phyloP scores from a whole-genome alignment of 257 asterid genomes.

The Petunia axillaris region DNA sequence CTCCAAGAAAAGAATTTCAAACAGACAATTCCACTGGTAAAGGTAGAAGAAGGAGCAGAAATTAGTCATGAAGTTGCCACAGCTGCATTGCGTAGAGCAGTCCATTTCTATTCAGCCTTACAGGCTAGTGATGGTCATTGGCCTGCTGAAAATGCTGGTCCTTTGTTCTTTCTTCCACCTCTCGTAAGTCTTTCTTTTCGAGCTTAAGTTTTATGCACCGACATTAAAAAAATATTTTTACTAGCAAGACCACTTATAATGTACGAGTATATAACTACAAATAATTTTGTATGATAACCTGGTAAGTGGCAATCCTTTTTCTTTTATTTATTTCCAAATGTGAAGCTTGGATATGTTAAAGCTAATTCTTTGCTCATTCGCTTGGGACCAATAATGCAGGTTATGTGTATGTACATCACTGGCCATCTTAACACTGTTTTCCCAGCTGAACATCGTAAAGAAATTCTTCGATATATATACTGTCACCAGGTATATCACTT shows the following conservation, averaged over 20 bases:
- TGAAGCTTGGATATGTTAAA: background rate
- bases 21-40: slow-evolving; percentile 66
- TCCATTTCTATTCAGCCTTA: slow-evolving; percentile 70
- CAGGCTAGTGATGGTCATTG: slow-evolving; percentile 91
- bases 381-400: slow-evolving; percentile 44
- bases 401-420: slow-evolving; percentile 61
- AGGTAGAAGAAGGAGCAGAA: slow-evolving; percentile 72
- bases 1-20: slow-evolving; percentile 67
- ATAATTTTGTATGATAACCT: too few species aligned
- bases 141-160: slow-evolving; percentile 92
- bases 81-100: slow-evolving; percentile 60
- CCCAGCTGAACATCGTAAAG: slow-evolving; percentile 61
- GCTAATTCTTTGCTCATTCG: background rate
- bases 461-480: slow-evolving; percentile 69
- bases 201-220: background rate
- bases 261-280: too few species aligned
- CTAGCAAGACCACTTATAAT: too few species aligned
- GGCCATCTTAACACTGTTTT: slow-evolving; percentile 67
- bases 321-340: background rate
- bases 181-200: slow-evolving; percentile 43
- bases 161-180: slow-evolving; percentile 84
- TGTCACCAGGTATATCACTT: slow-evolving; percentile 63
- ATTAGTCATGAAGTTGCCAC: slow-evolving; percentile 64
- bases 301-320: background rate
- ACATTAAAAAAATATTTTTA: too few species aligned